Base-by-base conservation (phyloP, 306 rosid genomes). In the Luffa aegyptiaca region DNA sequence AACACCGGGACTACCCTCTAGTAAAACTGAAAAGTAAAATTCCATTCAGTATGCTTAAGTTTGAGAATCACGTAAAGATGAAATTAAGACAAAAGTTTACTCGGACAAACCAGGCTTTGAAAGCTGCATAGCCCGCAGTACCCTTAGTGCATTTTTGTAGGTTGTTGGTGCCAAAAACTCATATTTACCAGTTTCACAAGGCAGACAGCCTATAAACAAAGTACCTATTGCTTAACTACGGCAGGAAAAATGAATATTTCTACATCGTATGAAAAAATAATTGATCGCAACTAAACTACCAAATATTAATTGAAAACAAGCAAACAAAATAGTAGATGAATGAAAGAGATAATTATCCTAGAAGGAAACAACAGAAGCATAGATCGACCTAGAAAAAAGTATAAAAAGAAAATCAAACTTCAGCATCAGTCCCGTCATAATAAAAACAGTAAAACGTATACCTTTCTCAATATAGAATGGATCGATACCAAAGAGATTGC, bases 1-100 rank as follows among this genome's bases (percentile, higher is more conserved):
- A 53, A 95, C 98, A 82, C 98, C 98, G 20, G 98, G 98, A 84
- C 98, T 92, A 17, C 98, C 98, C 86, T 95, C 98, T 76, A 95
- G 86, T 84, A 95, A 83, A 86, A 95, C 97, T 92, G 88, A 79
- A 90, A 80, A 49, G 53, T 78, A 81, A 36, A 55, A 46, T 42
- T 64, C 52, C 79, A 73, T 56, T 71, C 73, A 81, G 82, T 79
- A 66, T 76, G 69, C 62, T 42, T 78, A 35, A 66, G 18, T 53
- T 10, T 17, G 16, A 74, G 37, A 70, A 57, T 68, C 21, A 46
- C 66, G 10, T 9, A 80, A 45, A 39, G 2, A 68, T 36, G 10
- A 68, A 79, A 82, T 20, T n/a, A 76, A 55, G 35, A 55, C 39
- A 48, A 0, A 18, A 44, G 66, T 70, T 37, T 68, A 56, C 55